Conservation (phyloP, 176 grass and related monocot genomes). For the Otatea glauca region DNA sequence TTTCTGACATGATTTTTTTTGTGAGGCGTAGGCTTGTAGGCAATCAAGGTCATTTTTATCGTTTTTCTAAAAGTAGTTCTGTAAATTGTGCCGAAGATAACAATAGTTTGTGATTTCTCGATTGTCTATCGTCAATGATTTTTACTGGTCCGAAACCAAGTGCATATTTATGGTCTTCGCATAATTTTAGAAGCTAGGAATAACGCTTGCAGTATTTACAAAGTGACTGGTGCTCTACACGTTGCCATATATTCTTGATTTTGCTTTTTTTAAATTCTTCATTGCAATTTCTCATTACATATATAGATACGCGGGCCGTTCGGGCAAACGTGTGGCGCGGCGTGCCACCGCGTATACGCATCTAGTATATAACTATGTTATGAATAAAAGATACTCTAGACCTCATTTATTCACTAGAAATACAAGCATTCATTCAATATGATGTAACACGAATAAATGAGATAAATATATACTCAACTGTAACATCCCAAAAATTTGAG, state of each 20-base stretch:
- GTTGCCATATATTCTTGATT: not conserved
- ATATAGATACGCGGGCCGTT: not conserved
- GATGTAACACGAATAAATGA: too few relatives aligned
- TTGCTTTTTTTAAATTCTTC: not conserved
- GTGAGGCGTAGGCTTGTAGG: not conserved
- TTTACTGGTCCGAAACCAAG: slow-evolving; percentile 1
- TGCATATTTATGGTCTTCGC: slow-evolving; percentile 15
- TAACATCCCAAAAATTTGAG: too few relatives aligned
- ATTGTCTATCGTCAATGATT: not conserved
- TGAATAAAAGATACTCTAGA: too few relatives aligned
- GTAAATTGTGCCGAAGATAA: not conserved
- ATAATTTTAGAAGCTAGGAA: slow-evolving; percentile 22
- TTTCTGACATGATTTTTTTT: slow-evolving; percentile 35
- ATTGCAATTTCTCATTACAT: slow-evolving; percentile 18
- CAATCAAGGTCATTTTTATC: not conserved
- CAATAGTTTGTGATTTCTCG: slow-evolving; percentile 16
- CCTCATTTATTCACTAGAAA: too few relatives aligned
- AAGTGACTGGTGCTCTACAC: slow-evolving; percentile 1
- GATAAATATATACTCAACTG: too few relatives aligned
- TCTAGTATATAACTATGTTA: too few relatives aligned
- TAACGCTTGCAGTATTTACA: not conserved
- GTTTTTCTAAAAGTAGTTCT: slow-evolving; percentile 10
- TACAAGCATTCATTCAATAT: too few relatives aligned
- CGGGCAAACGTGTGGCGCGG: too few relatives aligned
- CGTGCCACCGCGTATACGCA: too few relatives aligned